Base-by-base conservation (phyloP, 805 yeast species). In the Myxozyma neotropica region DNA sequence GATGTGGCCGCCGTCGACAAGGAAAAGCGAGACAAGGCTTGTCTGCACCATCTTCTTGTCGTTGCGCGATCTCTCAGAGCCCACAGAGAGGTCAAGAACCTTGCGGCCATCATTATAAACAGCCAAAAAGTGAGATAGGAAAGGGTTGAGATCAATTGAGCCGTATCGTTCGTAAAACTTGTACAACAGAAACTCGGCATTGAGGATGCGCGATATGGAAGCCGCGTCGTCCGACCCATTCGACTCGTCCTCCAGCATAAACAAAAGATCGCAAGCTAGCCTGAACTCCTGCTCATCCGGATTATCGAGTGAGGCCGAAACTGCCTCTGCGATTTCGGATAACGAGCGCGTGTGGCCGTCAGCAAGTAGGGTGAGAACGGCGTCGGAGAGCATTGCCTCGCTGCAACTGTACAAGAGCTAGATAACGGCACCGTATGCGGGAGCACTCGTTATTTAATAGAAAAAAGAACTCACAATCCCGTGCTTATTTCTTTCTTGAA, bases 171-270 rank as follows among this genome's bases (percentile, higher is more conserved):
- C 58, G 56, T 60, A 60, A 23, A 59, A 36, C 47, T 31, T 56
- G 55, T 36, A 59, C 13, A 59, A 44, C 19, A 59, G 29, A 51
- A 39, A 59, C 46, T 59, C 64, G 35, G 55, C 64, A 27, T 60
- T 57, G n/a, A 57, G 55, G 21, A 53, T 29, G 36, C 39, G 45
- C 1, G 59, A 51, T 8, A 56, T 45, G 24, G 38, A 48, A 21
- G 17, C 15, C 8, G 27, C 38, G 27, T 47, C 46, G 2, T 12
- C 44, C 17, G 15, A 33, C 13, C n/a, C 44, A 27, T 35, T 45
- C 17, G 17, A 4, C 27, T 26, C 47, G 15, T 40, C 61, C 24
- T 57, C 61, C 35, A 60, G 51, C 64, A 57, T 53, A 15, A 44
- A 13, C 27, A 57, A 26, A 3, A 60, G 42, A 24, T 60, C 64